Percentiles rank a stretch among this genome's conserved stretches.
These are phyloP conservation scores for Stemphylium beticola DNA, from an alignment of 2,329 filamentous ascomycete genomes.

Conservation along the genomic window DNA sequence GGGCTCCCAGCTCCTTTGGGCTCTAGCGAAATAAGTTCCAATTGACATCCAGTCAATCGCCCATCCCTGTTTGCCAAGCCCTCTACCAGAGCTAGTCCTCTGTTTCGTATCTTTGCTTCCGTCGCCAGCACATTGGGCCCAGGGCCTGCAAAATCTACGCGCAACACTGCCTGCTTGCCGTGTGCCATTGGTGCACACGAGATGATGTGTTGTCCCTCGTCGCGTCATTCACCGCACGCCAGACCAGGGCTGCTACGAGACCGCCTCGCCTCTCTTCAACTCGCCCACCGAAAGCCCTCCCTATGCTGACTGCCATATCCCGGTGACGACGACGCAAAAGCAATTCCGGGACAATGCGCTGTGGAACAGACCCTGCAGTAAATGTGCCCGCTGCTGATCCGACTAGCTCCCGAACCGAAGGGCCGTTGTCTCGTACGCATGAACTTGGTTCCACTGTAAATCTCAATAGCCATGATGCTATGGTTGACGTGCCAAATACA, in stretches of 20 bases:
- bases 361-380: constrained; percentile 15
- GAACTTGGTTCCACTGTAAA: constrained; percentile 12
- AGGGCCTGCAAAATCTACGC: constrained; percentile 13
- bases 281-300: constrained; percentile 4
- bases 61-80: constrained; percentile 8
- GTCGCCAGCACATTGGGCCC: constrained; percentile 18
- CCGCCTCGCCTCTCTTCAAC: background rate
- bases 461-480: constrained; percentile 5
- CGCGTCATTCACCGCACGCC: constrained; percentile 30
- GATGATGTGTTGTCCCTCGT: constrained; percentile 33
- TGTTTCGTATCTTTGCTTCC: constrained; percentile 20
- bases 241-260: constrained; percentile 8
- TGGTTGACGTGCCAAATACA: background rate
- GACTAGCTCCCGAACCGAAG: constrained; percentile 14
- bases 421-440: constrained; percentile 18
- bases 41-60: constrained; percentile 3
- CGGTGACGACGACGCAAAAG: background rate
- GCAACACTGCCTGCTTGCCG: constrained; percentile 1
- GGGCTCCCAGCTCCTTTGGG: constrained; percentile 15
- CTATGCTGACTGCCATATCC: constrained; percentile 4
- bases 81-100: constrained; percentile 4
- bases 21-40: constrained; percentile 29
- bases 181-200: constrained; percentile 20
- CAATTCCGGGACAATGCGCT: constrained; percentile 3
- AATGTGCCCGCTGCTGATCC: constrained; percentile 14